Evolutionary conservation across 331 rosid species (phyloP).

Genomic region (Phaseolus coccineus): DNA sequence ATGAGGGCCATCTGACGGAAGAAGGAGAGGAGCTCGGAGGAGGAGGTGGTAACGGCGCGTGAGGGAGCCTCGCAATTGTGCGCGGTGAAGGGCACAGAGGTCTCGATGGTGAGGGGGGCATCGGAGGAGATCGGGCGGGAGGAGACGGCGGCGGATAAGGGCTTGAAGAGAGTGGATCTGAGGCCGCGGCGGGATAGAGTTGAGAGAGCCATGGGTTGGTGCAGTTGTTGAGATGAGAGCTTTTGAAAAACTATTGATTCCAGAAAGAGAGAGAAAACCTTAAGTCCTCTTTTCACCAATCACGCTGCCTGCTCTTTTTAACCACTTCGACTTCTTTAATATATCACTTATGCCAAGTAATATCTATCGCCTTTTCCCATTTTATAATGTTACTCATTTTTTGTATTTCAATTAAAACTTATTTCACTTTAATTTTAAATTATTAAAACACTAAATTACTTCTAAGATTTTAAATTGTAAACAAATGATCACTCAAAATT

Average conservation of each 20-base stretch:
- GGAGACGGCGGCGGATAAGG: conserved; percentile 59
- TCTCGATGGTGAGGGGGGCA: conserved; percentile 69
- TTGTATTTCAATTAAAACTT: too few relatives aligned
- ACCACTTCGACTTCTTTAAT: too few relatives aligned
- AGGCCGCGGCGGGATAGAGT: conserved; percentile 40
- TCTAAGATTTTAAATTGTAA: too few relatives aligned
- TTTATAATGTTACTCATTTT: too few relatives aligned
- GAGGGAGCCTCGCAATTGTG: conserved; percentile 79
- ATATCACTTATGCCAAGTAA: too few relatives aligned
- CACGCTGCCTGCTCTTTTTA: not conserved
- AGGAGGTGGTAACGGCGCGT: conserved; percentile 69
- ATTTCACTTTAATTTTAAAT: too few relatives aligned
- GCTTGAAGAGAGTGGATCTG: conserved; percentile 57
- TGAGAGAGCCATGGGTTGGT: conserved; percentile 61
- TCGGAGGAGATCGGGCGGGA: conserved; percentile 60
- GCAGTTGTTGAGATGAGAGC: not conserved
- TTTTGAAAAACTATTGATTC: not conserved
- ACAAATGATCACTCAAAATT: too few relatives aligned
- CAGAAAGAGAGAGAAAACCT: not conserved
- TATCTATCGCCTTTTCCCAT: too few relatives aligned
- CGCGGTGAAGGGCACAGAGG: conserved; percentile 79
- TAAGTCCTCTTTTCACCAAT: not conserved
- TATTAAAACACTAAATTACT: too few relatives aligned
- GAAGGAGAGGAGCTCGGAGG: conserved; percentile 77
- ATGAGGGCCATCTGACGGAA: conserved; percentile 80